Evolutionary conservation across 179 eudicot genomes (phyloP).

Genomic region (Camellia oleifera): DNA sequence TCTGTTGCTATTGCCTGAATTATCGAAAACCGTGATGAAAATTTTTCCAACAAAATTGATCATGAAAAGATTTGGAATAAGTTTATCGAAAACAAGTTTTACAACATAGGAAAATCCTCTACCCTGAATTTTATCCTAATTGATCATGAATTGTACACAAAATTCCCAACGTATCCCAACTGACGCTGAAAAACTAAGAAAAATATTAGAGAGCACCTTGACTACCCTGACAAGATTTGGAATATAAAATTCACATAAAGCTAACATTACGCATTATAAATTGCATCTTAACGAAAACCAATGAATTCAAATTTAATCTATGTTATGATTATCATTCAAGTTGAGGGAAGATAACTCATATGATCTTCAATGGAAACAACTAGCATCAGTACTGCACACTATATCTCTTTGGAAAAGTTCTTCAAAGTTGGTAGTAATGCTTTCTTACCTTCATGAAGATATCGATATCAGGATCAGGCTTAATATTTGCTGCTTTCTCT

Average conservation of each 20-base stretch:
- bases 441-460: conserved; percentile 45
- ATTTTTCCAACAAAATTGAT: neutral
- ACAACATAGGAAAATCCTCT: neutral
- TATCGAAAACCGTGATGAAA: neutral
- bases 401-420: neutral
- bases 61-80: too few species aligned
- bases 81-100: neutral
- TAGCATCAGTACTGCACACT: neutral
- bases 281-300: too few species aligned
- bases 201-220: neutral
- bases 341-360: neutral
- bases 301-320: too few species aligned
- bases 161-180: neutral
- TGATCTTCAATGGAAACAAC: neutral
- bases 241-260: too few species aligned
- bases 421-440: neutral
- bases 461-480: conserved; percentile 50
- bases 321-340: too few species aligned
- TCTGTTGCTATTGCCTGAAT: conserved; percentile 37
- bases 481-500: conserved; percentile 46
- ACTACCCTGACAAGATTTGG: too few species aligned
- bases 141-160: neutral
- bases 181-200: neutral
- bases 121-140: neutral
- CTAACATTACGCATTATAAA: too few species aligned